Base-by-base conservation (phyloP, 108 stramenopile genomes). In the Phaeodactylum tricornutum region DNA sequence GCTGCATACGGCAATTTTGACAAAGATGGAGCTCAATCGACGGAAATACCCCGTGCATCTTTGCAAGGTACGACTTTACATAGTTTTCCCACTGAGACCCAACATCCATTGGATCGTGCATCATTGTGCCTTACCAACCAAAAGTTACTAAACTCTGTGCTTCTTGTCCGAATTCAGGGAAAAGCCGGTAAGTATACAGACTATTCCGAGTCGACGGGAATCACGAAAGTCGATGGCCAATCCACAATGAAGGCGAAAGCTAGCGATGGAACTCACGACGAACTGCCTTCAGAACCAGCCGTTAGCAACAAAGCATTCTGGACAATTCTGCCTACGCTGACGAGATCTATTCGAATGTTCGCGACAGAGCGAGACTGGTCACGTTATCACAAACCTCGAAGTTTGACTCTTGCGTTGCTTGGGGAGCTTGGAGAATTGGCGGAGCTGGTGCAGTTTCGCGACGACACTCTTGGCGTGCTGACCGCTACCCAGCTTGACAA, bases 381-480 rank as follows among this genome's bases (percentile, higher is more conserved):
- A 17, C 53, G 66, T 19, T 94, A 77, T 51, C 96, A 96, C 61
- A 77, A 75, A 6, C 96, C 96, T 9, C 74, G 89, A 0, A 93
- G 85, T 59, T 37, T 96, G 16, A 60, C 80, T 0, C 46, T 94
- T 55, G 91, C 91, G 9, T 47, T 96, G 23, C 19, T 84, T 28
- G 95, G 93, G 16, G 95, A 96, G 59, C 66, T 88, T 7, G 95
- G 95, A 8, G 95, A 96, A 59, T 49, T 96, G 45, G 75, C 86
- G 1, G 92, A 94, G 57, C 23, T 94, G 4, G 79, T 94, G 40
- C 95, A 94, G 66, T 96, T 86, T 85, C 52, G 55, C 16, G 79
- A 76, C 2, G 85, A 87, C 47, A 63, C 54, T 37, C 7, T 37
- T 22, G 14, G 17, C 9, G 22, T 7, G 2, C 16, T 44, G 29